Base-by-base conservation (phyloP, 2,329 filamentous ascomycete genomes). In the Epichloe brachyelytri region DNA sequence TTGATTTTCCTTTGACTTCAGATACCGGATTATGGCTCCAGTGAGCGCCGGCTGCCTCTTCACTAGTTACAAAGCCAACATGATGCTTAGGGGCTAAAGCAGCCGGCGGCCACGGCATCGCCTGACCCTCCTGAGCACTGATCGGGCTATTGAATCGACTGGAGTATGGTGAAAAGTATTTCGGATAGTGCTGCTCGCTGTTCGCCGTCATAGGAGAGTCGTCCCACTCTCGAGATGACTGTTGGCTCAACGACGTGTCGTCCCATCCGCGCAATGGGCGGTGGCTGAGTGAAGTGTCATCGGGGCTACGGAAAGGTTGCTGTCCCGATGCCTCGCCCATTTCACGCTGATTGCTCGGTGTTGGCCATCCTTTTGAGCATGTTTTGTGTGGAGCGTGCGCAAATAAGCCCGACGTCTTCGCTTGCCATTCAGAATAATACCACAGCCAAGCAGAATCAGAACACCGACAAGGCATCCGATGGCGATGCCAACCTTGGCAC, bases 71-170 rank as follows among this genome's bases (percentile, higher is more conserved):
- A 34, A 58, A 40, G 4, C 57, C 57, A 36, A 59, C 57, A 20
- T 58, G 55, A 1, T 55, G 54, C 6, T 50, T 51, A 11, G 38
- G 50, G 6, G 46, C 49, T 15, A 56, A 43, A 2, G 57, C 56
- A 3, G 51, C 53, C 3, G 52, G 50, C 1, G 69, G 72, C 72
- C 71, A 74, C 15, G 63, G 57, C 56, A 63, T 61, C 36, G 57
- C 55, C 0, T 60, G 58, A 2, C 57, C 60, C 37, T 73, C 72
- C 1, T 63, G 64, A 0, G 66, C 72, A 49, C 69, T 76, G 53
- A 78, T 69, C 0, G 79, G 79, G 58, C 77, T 81, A 62, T 69
- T 78, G 64, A 74, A 82, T 53, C 79, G 76, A 40, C 77, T 80
- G 19, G 69, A 71, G 59, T 82, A 83, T 0, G 80, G 79, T 3